A percentile compares a stretch with the other conserved stretches of the same genome.
Evolutionary conservation across 2,329 filamentous ascomycete species (phyloP).

Genomic region (Aphanoascus verrucosus): DNA sequence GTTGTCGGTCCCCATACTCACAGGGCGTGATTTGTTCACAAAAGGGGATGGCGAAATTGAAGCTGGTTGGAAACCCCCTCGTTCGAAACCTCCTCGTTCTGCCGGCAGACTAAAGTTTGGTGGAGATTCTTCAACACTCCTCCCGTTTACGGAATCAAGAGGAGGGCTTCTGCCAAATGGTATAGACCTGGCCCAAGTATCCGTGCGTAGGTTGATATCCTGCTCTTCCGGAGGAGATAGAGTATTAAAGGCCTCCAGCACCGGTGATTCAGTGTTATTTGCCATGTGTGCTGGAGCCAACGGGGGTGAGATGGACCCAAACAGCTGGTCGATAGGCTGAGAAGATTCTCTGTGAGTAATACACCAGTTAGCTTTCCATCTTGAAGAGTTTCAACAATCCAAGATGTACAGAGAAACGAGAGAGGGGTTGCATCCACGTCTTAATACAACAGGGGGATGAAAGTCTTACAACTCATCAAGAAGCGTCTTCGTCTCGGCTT

Average conservation of each 20-base stretch:
- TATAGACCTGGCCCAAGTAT: constrained; percentile 37
- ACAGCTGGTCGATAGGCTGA: constrained; percentile 23
- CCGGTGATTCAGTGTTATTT: constrained; percentile 27
- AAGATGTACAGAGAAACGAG: background rate
- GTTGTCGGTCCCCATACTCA: constrained; percentile 33
- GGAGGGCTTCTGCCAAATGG: constrained; percentile 38
- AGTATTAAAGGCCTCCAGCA: constrained; percentile 31
- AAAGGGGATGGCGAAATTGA: constrained; percentile 37
- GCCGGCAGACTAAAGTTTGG: constrained; percentile 31
- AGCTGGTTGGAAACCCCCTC: constrained; percentile 31
- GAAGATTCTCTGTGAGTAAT: constrained; percentile 17
- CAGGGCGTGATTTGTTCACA: constrained; percentile 30
- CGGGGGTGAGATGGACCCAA: constrained; percentile 25
- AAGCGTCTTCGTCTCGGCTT: constrained; percentile 24
- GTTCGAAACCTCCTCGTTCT: constrained; percentile 32
- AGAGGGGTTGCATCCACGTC: background rate
- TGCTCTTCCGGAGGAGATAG: constrained; percentile 25
- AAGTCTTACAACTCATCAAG: constrained; percentile 30
- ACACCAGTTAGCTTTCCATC: background rate
- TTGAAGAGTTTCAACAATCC: background rate
- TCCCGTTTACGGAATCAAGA: constrained; percentile 27
- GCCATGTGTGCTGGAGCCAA: constrained; percentile 18
- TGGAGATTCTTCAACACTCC: constrained; percentile 30
- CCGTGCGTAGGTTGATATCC: constrained; percentile 30
- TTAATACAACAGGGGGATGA: background rate